Conservation (phyloP, 257 asterid genomes). For the Solanum etuberosum region DNA sequence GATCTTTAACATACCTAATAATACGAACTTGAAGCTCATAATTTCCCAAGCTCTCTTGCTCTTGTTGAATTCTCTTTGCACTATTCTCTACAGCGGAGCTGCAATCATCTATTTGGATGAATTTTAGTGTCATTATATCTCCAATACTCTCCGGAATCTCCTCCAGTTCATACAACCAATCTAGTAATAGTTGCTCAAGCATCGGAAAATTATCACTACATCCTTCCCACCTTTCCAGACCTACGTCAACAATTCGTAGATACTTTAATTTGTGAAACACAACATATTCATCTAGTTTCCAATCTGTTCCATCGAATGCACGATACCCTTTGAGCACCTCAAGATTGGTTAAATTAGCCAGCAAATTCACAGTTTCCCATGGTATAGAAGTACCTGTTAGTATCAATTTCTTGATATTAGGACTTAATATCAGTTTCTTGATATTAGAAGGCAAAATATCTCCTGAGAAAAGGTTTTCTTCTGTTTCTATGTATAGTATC, state of each 20-base stretch:
- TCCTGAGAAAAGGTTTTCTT: too few relatives aligned
- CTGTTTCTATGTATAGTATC: not conserved
- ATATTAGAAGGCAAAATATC: too few relatives aligned
- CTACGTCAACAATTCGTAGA: not conserved
- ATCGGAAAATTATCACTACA: not conserved
- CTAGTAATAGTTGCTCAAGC: not conserved
- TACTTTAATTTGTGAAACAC: not conserved
- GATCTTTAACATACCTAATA: not conserved
- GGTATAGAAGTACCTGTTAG: rapidly evolving
- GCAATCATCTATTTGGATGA: not conserved
- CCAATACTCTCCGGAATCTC: not conserved
- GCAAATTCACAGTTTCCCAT: not conserved
- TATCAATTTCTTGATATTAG: not conserved
- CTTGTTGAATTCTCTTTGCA: not conserved
- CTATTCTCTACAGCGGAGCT: not conserved
- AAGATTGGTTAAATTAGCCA: not conserved
- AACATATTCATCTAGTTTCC: not conserved
- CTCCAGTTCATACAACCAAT: not conserved
- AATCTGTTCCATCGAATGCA: not conserved
- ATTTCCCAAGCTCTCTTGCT: not conserved
- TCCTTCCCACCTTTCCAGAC: not conserved
- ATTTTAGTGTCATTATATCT: not conserved
- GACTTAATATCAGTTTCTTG: not conserved
- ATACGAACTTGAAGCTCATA: not conserved
- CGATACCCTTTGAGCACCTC: not conserved